Conservation (phyloP, 345 rosid species). For the Rhizophora apiculata region DNA sequence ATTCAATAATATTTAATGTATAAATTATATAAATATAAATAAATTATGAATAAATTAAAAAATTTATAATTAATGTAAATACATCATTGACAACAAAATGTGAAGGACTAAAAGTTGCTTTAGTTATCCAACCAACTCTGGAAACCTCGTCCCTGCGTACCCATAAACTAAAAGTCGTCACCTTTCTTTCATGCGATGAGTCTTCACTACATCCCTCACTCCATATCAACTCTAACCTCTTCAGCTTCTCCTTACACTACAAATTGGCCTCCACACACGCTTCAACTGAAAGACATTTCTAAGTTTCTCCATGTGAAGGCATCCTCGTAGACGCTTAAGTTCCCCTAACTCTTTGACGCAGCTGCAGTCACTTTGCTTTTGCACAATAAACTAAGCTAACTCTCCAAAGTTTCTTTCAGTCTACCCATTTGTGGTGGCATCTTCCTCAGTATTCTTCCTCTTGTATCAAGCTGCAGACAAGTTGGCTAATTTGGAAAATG, state of each 20-base stretch:
- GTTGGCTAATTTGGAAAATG: neutral
- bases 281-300: neutral
- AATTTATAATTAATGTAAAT: too few relatives aligned
- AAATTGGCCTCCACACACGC: neutral
- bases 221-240: neutral
- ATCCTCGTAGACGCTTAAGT: neutral
- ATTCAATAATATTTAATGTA: too few relatives aligned
- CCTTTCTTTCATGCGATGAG: neutral
- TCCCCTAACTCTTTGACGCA: conserved; percentile 4
- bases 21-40: too few relatives aligned
- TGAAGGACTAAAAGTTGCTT: too few relatives aligned
- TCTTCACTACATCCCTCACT: neutral
- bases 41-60: too few relatives aligned
- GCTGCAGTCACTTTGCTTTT: neutral
- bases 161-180: neutral
- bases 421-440: conserved; percentile 10
- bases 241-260: neutral
- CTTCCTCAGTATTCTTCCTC: neutral
- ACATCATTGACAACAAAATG: too few relatives aligned
- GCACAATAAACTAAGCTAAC: neutral
- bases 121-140: neutral
- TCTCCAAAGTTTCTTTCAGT: neutral
- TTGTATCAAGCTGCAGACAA: neutral
- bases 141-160: conserved; percentile 8
- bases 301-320: neutral